A percentile compares a stretch with the other conserved stretches of the same genome.
phyloP scores from a whole-genome alignment of 2,329 filamentous ascomycete genomes.

The Stachybotrys echinatus region DNA sequence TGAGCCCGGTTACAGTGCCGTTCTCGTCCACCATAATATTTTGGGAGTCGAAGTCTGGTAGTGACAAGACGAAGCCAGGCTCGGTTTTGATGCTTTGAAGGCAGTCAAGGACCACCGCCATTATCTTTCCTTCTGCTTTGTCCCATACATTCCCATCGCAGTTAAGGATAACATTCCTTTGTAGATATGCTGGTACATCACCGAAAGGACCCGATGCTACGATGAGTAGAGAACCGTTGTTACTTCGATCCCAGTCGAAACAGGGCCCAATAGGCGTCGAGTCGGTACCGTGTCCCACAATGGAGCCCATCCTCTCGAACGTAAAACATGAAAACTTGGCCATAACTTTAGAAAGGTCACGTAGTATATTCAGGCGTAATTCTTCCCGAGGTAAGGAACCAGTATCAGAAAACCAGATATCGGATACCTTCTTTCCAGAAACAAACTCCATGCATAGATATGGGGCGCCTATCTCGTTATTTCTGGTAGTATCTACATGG shows the following conservation, averaged over 20 bases:
- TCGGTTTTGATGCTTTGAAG: constrained; percentile 1
- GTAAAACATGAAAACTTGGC: constrained; percentile 8
- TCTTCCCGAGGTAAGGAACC: constrained; percentile 5
- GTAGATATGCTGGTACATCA: constrained; percentile 4
- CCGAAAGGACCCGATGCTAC: constrained; percentile 6
- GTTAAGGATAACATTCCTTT: neutral
- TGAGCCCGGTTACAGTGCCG: constrained; percentile 6
- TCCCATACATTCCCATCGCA: constrained; percentile 1
- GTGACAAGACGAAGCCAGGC: constrained; percentile 9
- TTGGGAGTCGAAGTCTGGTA: constrained; percentile 12
- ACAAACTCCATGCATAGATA: constrained; percentile 5
- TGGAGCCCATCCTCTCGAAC: constrained; percentile 10
- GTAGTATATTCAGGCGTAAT: constrained; percentile 8
- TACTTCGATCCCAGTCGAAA: constrained; percentile 1
- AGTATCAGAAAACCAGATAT: constrained; percentile 1
- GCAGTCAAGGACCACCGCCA: constrained; percentile 2
- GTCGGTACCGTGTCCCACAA: constrained; percentile 2
- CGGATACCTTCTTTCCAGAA: neutral
- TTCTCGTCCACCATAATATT: constrained; percentile 9
- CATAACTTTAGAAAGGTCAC: constrained; percentile 5
- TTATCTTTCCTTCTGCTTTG: constrained; percentile 2
- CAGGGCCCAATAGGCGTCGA: constrained; percentile 3
- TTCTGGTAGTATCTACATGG: neutral
- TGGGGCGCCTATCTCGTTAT: constrained; percentile 5
- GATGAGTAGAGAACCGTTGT: constrained; percentile 3